phyloP scores from a whole-genome alignment of 2,329 filamentous ascomycete genomes.

The Aureobasidium sp. region DNA sequence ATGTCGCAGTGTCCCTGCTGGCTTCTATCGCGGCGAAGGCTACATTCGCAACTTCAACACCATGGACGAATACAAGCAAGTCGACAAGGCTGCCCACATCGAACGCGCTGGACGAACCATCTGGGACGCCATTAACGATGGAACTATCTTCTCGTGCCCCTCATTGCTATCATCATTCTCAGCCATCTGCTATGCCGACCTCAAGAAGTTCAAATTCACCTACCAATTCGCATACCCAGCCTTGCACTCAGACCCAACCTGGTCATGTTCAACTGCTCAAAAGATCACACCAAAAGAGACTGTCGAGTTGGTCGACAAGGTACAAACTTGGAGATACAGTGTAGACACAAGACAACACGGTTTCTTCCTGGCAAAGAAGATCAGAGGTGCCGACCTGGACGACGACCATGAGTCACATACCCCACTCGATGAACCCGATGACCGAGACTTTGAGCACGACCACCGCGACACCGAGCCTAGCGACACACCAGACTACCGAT shows the following conservation, averaged over 20 bases:
- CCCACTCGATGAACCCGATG: constrained; percentile 19
- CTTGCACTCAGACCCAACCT: constrained; percentile 77
- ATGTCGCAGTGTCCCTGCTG: constrained; percentile 51
- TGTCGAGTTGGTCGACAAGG: constrained; percentile 66
- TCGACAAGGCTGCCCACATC: constrained; percentile 71
- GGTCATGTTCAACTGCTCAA: constrained; percentile 35
- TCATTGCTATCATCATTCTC: constrained; percentile 85
- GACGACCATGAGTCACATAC: constrained; percentile 23
- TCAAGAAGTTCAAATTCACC: constrained; percentile 97
- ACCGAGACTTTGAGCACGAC: constrained; percentile 23
- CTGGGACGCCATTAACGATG: constrained; percentile 96
- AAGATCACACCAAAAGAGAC: constrained; percentile 61
- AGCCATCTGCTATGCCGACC: constrained; percentile 83
- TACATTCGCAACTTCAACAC: constrained; percentile 96
- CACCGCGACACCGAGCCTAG: constrained; percentile 24
- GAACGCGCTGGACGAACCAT: constrained; percentile 74
- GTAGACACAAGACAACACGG: constrained; percentile 80
- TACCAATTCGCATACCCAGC: constrained; percentile 98
- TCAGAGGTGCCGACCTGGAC: constrained; percentile 30
- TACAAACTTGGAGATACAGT: constrained; percentile 80
- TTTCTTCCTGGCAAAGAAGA: constrained; percentile 88
- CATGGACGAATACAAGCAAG: constrained; percentile 80
- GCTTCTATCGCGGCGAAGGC: constrained; percentile 76
- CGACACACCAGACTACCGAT: constrained; percentile 57
- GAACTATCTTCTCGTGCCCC: constrained; percentile 89